A percentile compares a stretch with the other conserved stretches of the same genome.
Conservation (phyloP, 768 basidiomycete species). For the Lyophyllum shimeji region DNA sequence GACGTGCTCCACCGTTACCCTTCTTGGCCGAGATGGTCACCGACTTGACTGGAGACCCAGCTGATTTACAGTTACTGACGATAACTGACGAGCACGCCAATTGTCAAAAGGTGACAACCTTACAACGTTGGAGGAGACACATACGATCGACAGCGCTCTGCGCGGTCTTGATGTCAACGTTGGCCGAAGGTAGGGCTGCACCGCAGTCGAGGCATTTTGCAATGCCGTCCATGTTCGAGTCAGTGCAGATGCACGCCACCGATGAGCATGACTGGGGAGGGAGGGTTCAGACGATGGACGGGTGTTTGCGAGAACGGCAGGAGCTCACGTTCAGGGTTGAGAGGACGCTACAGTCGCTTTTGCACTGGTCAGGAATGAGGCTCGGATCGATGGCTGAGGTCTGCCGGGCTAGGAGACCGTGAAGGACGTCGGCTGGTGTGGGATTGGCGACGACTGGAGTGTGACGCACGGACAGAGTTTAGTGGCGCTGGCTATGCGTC, state of each 20-base stretch:
- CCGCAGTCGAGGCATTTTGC: background rate
- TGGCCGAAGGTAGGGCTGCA: background rate
- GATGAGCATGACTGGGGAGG: background rate
- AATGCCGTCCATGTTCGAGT: conserved; percentile 1
- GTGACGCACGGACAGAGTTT: background rate
- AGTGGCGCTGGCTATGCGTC: background rate
- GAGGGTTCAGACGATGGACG: background rate
- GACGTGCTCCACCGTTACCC: background rate
- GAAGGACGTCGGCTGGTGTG: background rate
- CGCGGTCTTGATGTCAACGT: background rate
- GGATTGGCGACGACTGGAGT: conserved; percentile 1
- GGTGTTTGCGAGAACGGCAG: background rate
- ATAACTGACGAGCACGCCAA: background rate
- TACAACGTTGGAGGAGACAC: background rate
- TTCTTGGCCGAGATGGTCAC: background rate
- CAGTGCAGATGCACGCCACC: background rate
- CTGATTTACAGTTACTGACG: background rate
- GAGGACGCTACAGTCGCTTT: background rate
- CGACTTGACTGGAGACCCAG: background rate
- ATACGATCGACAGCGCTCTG: background rate
- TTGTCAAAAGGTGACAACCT: background rate
- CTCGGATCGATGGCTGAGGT: conserved; percentile 1
- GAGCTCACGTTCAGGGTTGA: background rate
- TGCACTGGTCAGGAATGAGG: background rate
- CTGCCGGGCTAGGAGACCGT: background rate